A percentile compares a stretch with the other conserved stretches of the same genome.
Evolutionary conservation across 2,329 filamentous ascomycete genomes (phyloP).

Genomic region (Chrysoporthe deuterocubensis): DNA sequence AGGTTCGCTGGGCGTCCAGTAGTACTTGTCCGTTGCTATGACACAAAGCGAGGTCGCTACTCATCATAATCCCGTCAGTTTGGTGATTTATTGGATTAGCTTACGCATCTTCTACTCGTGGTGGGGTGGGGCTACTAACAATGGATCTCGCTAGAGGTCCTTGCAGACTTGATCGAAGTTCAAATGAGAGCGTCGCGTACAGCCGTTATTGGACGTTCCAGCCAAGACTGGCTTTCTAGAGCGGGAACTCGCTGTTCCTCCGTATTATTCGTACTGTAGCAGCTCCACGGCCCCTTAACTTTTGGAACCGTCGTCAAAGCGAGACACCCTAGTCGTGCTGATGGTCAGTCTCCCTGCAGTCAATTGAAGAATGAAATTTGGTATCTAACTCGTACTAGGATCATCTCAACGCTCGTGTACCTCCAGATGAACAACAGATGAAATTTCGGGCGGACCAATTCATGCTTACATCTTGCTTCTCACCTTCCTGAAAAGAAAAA

Average conservation of each 20-base stretch:
- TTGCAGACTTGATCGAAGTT: not conserved
- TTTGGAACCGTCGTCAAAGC: not conserved
- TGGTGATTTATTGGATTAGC: not conserved
- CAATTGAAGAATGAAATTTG: slow-evolving; percentile 6
- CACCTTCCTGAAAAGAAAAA: not conserved
- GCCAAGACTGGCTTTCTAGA: not conserved
- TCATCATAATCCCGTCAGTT: not conserved
- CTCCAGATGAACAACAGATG: not conserved
- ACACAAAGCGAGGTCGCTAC: not conserved
- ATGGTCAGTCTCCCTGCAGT: not conserved
- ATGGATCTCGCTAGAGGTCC: not conserved
- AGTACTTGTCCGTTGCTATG: not conserved
- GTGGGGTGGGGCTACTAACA: not conserved
- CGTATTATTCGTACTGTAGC: not conserved
- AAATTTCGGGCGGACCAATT: not conserved
- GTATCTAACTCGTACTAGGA: not conserved
- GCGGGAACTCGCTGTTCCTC: not conserved
- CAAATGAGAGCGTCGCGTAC: not conserved
- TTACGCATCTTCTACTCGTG: not conserved
- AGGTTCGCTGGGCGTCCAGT: not conserved
- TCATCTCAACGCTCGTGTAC: slow-evolving; percentile 2
- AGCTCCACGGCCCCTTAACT: not conserved
- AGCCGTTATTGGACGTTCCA: not conserved
- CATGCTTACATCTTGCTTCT: not conserved
- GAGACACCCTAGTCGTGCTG: not conserved